Conservation (phyloP, 2,329 filamentous ascomycete species). For the Aspergillus sp. region DNA sequence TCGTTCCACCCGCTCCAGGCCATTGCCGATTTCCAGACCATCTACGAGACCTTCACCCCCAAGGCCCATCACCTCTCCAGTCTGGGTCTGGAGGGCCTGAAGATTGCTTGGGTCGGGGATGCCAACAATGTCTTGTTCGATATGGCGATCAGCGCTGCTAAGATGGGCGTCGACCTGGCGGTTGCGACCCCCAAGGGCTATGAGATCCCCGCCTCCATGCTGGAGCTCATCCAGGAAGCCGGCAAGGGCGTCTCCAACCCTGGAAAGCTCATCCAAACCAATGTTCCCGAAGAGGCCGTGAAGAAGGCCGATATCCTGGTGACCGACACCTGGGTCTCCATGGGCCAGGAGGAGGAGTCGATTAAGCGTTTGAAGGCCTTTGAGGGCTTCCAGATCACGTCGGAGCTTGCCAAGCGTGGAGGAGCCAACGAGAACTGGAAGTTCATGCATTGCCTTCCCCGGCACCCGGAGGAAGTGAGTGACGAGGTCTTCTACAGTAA, state of each 20-base stretch:
- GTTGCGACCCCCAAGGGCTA: constrained; percentile 87
- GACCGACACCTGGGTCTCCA: constrained; percentile 97
- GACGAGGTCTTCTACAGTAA: constrained; percentile 93
- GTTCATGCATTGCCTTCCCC: constrained; percentile 97
- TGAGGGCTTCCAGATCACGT: constrained; percentile 86
- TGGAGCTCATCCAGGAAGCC: constrained; percentile 66
- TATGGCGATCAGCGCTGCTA: constrained; percentile 80
- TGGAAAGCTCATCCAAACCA: constrained; percentile 72
- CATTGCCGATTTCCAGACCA: constrained; percentile 89
- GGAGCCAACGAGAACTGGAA: constrained; percentile 89
- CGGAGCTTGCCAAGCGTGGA: constrained; percentile 76
- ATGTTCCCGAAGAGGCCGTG: constrained; percentile 78
- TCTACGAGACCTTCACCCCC: constrained; percentile 72
- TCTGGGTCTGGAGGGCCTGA: constrained; percentile 76
- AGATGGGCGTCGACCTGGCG: constrained; percentile 80
- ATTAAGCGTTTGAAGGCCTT: constrained; percentile 77
- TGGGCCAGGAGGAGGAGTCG: constrained; percentile 91
- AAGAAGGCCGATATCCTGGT: constrained; percentile 85
- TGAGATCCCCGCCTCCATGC: constrained; percentile 74
- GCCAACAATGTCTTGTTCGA: constrained; percentile 97
- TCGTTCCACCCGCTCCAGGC: constrained; percentile 92
- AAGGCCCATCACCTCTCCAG: constrained; percentile 38
- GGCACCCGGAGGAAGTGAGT: constrained; percentile 87
- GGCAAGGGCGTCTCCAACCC: constrained; percentile 56
- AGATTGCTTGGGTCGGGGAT: constrained; percentile 94